Percentiles rank a stretch among this genome's conserved stretches.
Conservation (phyloP, 164 flowering plant species). For the Macadamia tetraphylla region DNA sequence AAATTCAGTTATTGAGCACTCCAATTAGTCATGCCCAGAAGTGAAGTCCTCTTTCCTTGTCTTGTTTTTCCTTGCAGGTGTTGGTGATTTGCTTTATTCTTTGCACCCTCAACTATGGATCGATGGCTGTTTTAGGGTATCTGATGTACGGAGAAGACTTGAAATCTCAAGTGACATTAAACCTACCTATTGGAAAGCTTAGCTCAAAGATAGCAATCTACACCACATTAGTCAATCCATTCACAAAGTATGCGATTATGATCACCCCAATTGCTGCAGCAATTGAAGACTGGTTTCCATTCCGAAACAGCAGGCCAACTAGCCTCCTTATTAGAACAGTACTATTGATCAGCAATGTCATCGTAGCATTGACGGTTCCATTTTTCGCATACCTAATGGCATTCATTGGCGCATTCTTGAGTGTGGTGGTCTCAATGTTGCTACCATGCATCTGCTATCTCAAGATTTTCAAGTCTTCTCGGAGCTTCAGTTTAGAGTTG, state of each 20-base stretch:
- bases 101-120: conserved; percentile 11
- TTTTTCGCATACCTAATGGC: conserved; percentile 37
- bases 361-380: conserved; percentile 31
- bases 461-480: conserved; percentile 20
- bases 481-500: conserved; percentile 28
- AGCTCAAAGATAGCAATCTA: conserved; percentile 15
- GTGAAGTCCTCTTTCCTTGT: neutral
- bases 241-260: conserved; percentile 19
- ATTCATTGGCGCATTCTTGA: conserved; percentile 34
- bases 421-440: conserved; percentile 28
- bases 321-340: conserved; percentile 12
- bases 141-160: conserved; percentile 22
- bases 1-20: neutral
- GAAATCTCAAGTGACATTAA: conserved; percentile 21
- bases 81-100: conserved; percentile 18
- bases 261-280: conserved; percentile 18
- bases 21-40: neutral
- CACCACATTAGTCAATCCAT: conserved; percentile 17
- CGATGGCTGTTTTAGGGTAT: conserved; percentile 19
- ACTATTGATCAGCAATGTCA: conserved; percentile 21
- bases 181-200: conserved; percentile 7
- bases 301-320: neutral
- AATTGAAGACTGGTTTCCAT: conserved; percentile 15
- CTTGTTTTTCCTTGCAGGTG: conserved; percentile 13
- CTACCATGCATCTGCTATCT: conserved; percentile 43